Conservation (phyloP, 202 grass and related monocot species). For the Zoysia matrella region DNA sequence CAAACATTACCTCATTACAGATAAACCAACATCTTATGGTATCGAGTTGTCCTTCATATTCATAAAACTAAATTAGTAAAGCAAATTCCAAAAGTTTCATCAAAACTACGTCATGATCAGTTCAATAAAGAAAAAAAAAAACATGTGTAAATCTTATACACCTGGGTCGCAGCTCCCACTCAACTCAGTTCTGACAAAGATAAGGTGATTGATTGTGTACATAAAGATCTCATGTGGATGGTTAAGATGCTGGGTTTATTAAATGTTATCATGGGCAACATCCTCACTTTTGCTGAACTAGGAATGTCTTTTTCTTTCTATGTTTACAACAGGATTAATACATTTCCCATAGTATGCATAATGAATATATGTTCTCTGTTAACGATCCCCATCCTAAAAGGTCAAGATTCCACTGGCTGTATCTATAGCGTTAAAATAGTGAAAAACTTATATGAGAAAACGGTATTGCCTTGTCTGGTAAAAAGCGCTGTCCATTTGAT, state of each 20-base stretch:
- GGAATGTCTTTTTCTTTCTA: not conserved
- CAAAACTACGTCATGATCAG: no score
- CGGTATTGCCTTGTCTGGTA: not conserved
- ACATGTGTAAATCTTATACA: no score
- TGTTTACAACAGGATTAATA: not conserved
- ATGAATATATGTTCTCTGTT: constrained; percentile 2
- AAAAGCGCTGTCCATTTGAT: not conserved
- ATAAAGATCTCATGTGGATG: not conserved
- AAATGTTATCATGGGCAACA: no score
- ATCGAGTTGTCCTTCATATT: not conserved
- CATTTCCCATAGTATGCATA: not conserved
- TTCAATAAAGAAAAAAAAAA: no score
- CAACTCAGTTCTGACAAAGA: not conserved
- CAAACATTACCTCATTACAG: not conserved
- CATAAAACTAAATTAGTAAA: no score
- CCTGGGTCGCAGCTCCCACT: not conserved
- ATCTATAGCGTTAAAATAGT: constrained; percentile 4
- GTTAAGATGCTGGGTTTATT: constrained; percentile 28
- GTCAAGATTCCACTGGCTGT: not conserved
- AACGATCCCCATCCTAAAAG: not conserved
- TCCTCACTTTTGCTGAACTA: not conserved
- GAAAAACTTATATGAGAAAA: constrained; percentile 6
- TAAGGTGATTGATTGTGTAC: not conserved
- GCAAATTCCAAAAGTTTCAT: no score
- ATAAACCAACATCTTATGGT: not conserved